These are phyloP conservation scores for Penicillium hesseltinei DNA, from an alignment of 2,329 filamentous ascomycete genomes.

Conservation along the genomic window DNA sequence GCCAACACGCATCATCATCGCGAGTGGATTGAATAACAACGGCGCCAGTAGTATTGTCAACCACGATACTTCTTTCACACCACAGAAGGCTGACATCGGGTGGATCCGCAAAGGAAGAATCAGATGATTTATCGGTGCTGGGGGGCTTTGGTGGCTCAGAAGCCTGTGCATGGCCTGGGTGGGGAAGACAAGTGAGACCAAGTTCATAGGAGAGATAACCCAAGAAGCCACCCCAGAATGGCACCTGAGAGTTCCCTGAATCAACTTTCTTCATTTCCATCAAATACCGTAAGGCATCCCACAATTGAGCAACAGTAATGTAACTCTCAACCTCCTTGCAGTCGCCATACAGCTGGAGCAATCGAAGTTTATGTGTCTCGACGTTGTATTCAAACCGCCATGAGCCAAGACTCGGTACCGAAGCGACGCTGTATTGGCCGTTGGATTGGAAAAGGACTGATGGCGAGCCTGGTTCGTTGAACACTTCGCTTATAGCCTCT, in stretches of 20 bases:
- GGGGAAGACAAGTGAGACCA: conserved; percentile 60
- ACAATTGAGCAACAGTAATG: conserved; percentile 29
- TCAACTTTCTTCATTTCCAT: conserved; percentile 42
- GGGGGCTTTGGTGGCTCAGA: conserved; percentile 5
- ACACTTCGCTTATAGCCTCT: conserved; percentile 35
- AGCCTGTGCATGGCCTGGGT: conserved; percentile 39
- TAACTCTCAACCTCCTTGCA: conserved; percentile 14
- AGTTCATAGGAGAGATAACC: conserved; percentile 85
- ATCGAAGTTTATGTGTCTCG: conserved; percentile 20
- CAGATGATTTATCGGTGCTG: background rate
- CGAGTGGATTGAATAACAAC: conserved; percentile 68
- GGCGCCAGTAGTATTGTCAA: conserved; percentile 66
- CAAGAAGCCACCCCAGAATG: conserved; percentile 81
- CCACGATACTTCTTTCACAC: conserved; percentile 71
- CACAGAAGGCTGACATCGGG: conserved; percentile 76
- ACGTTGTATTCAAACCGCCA: conserved; percentile 40
- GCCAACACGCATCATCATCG: conserved; percentile 49
- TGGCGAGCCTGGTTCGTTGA: conserved; percentile 33
- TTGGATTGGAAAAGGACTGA: conserved; percentile 48
- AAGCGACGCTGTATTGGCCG: conserved; percentile 37
- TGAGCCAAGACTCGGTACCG: conserved; percentile 33
- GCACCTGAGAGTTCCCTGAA: conserved; percentile 36
- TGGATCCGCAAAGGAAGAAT: conserved; percentile 37
- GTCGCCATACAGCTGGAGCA: conserved; percentile 22
- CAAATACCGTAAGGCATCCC: conserved; percentile 38